Conservation (phyloP, 1,284 basidiomycete species). For the Fomitopsis palustris region DNA sequence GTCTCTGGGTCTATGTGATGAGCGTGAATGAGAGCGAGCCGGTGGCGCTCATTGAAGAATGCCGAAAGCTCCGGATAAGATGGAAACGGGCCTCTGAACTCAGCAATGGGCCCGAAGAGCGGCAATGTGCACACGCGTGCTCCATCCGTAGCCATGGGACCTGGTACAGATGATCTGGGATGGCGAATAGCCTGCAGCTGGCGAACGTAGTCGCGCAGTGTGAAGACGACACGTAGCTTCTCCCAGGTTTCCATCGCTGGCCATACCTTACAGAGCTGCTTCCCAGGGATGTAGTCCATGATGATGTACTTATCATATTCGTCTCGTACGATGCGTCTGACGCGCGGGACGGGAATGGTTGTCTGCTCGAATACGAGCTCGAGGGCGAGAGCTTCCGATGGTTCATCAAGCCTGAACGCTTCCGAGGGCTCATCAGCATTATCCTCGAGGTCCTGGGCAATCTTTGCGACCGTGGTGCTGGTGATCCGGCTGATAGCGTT, state of each 20-base stretch:
- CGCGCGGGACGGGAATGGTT: background rate
- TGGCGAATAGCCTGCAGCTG: background rate
- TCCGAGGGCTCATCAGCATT: background rate
- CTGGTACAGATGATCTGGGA: background rate
- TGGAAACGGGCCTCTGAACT: slow-evolving; percentile 7
- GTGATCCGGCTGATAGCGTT: too few species aligned
- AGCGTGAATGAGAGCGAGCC: background rate
- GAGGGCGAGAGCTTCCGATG: background rate
- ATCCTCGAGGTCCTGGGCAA: background rate
- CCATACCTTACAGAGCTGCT: background rate
- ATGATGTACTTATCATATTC: background rate
- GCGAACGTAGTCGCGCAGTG: background rate
- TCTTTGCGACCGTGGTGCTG: too few species aligned
- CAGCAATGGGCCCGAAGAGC: background rate
- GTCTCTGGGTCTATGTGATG: background rate
- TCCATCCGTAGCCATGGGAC: background rate
- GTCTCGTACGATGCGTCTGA: background rate
- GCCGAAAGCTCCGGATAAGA: slow-evolving; percentile 7
- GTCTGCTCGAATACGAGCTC: background rate
- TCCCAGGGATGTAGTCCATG: background rate
- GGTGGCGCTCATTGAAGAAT: slow-evolving; percentile 7
- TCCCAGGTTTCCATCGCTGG: background rate
- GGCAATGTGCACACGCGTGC: background rate
- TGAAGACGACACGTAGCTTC: background rate
- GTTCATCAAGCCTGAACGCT: too few species aligned